Base-by-base conservation (phyloP, 495 filamentous ascomycete species). In the Chaetomidium leptoderma region DNA sequence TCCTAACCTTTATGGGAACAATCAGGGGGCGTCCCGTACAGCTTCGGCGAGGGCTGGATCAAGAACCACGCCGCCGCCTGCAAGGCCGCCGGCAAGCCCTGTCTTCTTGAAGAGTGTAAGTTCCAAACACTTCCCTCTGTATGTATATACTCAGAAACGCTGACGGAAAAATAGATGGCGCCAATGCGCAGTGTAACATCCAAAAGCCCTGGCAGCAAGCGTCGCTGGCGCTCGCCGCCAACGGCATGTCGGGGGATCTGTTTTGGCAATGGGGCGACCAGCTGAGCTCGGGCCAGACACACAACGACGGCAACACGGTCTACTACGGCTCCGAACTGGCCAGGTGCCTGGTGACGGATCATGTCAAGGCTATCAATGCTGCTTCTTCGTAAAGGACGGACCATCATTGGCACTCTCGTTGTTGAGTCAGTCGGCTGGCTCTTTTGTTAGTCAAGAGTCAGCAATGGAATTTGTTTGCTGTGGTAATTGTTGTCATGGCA, bases 241-340 rank as follows among this genome's bases (percentile, higher is more conserved):
- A 71, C 7, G 76, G 69, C 26, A 74, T 85, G 51, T 72, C 75
- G 0, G 81, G 66, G 3, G 85, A 88, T 68, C 67, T 84, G 59
- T 86, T 79, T 64, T 89, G 82, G 84, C 82, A 87, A 61, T 84
- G 78, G 63, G 84, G 83, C 8, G 83, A 84, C 53, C 73, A 65
- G 16, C 63, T 84, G 16, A 77, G 74, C 50, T 66, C 58, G 3
- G 83, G 83, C 0, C 66, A 76, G 58, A 78, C 81, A 13, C 63
- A 73, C 9, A 66, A 83, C 60, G 83, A 86, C 62, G 78, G 76
- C 0, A 76, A 83, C 55, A 84, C 81, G 2, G 73, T 87, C 35
- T 85, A 78, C 59, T 83, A 84, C 63, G 79, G 78, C 0, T 76
- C 73, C 10, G 68, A 63, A 17, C 77, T 84, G 32, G 86, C 73